phyloP scores from a whole-genome alignment of 2,329 filamentous ascomycete genomes.

The Neurospora crassa region DNA sequence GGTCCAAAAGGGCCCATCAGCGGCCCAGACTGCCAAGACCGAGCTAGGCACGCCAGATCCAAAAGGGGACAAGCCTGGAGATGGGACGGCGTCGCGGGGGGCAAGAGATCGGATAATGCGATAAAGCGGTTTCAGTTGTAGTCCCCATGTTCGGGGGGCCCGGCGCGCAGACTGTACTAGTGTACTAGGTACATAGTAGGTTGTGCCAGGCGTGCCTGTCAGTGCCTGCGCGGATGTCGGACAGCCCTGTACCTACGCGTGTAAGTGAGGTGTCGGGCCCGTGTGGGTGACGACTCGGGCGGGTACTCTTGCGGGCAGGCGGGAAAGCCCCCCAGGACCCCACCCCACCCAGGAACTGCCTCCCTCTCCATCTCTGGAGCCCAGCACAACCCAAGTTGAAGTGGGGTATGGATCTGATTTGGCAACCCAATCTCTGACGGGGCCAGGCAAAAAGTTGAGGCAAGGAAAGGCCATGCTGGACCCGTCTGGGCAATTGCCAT shows the following conservation, averaged over 20 bases:
- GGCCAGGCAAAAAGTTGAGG: conserved; percentile 2
- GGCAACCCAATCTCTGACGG: conserved; percentile 17
- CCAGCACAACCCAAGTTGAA: not conserved
- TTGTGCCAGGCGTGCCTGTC: not conserved
- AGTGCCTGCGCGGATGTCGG: not conserved
- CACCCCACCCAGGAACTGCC: not conserved
- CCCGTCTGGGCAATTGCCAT: not conserved
- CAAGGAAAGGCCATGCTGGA: conserved; percentile 9
- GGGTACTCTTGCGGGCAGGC: conserved; percentile 6
- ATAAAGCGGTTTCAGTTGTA: not conserved
- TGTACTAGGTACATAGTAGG: too few species aligned
- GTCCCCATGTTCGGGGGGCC: not conserved
- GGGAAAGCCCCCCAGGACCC: not conserved
- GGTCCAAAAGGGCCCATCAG: not conserved
- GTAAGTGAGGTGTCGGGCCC: not conserved
- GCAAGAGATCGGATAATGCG: not conserved
- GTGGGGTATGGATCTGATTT: conserved; percentile 9
- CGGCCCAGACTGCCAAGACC: not conserved
- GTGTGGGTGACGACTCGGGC: not conserved
- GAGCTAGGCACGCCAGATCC: not conserved
- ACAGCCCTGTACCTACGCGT: not conserved
- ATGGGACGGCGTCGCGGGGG: not conserved
- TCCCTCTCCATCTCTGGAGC: not conserved
- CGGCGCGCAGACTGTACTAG: too few species aligned
- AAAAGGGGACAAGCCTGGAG: not conserved